Percentiles rank a stretch among this genome's conserved stretches.
These are phyloP conservation scores for Didymella lethalis DNA, from an alignment of 2,329 filamentous ascomycete species.

Conservation along the genomic window DNA sequence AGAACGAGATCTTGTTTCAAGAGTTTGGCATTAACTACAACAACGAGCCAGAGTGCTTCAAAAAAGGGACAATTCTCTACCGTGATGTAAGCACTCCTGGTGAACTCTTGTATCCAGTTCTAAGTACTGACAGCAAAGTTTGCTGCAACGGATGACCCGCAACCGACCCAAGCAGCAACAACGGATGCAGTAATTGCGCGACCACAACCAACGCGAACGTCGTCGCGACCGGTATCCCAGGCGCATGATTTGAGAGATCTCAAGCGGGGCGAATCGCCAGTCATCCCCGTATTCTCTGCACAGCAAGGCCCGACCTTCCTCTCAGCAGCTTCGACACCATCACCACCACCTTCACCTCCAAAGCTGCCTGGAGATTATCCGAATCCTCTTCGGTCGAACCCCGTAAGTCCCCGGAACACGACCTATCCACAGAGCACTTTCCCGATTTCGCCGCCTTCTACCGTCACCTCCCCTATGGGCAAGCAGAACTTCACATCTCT, in stretches of 20 bases:
- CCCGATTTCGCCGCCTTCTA: slow-evolving; percentile 37
- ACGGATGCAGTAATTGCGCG: slow-evolving; percentile 23
- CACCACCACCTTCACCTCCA: slow-evolving; percentile 43
- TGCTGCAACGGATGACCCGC: slow-evolving; percentile 30
- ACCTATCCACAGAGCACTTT: slow-evolving; percentile 32
- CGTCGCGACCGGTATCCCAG: slow-evolving; percentile 3
- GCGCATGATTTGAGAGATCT: background rate
- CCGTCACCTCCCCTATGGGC: slow-evolving; percentile 27
- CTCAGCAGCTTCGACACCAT: slow-evolving; percentile 46
- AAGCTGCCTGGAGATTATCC: slow-evolving; percentile 36
- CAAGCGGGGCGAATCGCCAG: slow-evolving; percentile 2
- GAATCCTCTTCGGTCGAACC: slow-evolving; percentile 35
- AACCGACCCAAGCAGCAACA: slow-evolving; percentile 18
- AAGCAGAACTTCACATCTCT: slow-evolving; percentile 37
- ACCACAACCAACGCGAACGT: slow-evolving; percentile 10
- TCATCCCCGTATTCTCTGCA: slow-evolving; percentile 23
- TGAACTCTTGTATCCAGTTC: background rate
- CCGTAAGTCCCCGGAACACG: slow-evolving; percentile 24
- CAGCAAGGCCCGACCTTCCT: slow-evolving; percentile 44
- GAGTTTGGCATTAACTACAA: slow-evolving; percentile 96
- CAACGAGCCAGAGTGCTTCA: slow-evolving; percentile 90
- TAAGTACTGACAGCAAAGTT: slow-evolving; percentile 34
- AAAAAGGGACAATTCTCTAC: slow-evolving; percentile 91
- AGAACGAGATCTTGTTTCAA: slow-evolving; percentile 94
- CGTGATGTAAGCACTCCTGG: slow-evolving; percentile 68